Base-by-base conservation (phyloP, 352 stramenopile genomes). In the Globisporangium cederbergense region DNA sequence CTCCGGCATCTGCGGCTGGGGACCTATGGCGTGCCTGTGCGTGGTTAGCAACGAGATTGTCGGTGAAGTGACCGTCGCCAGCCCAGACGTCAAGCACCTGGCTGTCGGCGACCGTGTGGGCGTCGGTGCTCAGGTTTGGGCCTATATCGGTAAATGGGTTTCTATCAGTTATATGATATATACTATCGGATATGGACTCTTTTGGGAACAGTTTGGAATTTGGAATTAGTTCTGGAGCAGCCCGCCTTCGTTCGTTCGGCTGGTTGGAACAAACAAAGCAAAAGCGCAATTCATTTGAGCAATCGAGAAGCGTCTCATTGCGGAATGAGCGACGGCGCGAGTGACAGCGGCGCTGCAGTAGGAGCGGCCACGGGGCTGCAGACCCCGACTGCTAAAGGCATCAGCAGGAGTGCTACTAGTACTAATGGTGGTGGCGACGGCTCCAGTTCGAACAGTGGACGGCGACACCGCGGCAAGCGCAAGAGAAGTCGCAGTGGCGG, bases 1-100 rank as follows among this genome's bases (percentile, higher is more conserved):
- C 65, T 84, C 75, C 60, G 79, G 77, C 20, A 85, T 88, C 71
- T 86, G 77, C 60, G 75, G 76, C 42, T 88, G 77, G 79, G 75
- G 73, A 3, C 62, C 66, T 0, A 75, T 74, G 0, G 30, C 49
- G 10, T 88, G 83, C 59, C 79, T 77, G 42, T 73, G 73, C 60
- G 67, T 88, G 1, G 67, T 77, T 28, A 28, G 25, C 25, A 28
- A 28, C 25, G 25, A 28, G 25, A 28, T 28, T 28, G 25, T 28
- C 25, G 25, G 0, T 28, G 25, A 2, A 28, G 2, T 28, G 25
- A 2, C 25, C 25, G 25, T 28, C 25, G 25, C 25, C 25, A 28
- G 25, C 25, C 25, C 1, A 28, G 25, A 28, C 25, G 25, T 28
- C 25, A 28, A 28, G 25, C 25, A 28, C 25, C 25, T 28, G 25